Evolutionary conservation across 2,329 filamentous ascomycete species (phyloP), one percentile per base, ranked within the genome.

Genomic region (Phaeomoniella chlamydospora): DNA sequence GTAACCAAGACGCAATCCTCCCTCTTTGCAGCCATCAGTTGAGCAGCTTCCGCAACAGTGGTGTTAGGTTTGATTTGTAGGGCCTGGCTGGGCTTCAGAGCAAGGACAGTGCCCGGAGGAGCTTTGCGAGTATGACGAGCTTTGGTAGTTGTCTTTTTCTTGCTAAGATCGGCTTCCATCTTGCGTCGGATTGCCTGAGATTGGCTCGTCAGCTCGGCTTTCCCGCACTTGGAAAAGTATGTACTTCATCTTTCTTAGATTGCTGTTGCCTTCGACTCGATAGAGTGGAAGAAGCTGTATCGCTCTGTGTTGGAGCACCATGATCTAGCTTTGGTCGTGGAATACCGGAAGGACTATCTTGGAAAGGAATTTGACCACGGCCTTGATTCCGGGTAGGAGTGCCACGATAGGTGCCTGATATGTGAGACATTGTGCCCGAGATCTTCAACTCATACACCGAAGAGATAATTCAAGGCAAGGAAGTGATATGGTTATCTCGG

Each of bases 1-100:
- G 90, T 98, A 15, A 98, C 90, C 41, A 98, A 65, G 29, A 98
- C 90, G 52, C 90, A 98, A 58, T 98, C 90, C 60, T 98, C 90
- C 50, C 90, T 74, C 71, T 98, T 98, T 35, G 90, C 90, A 38
- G 90, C 90, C 90, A 98, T 98, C 53, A 98, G 68, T 67, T 98
- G 90, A 29, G 90, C 90, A 34, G 90, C 90, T 63, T 98, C 90
- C 44, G 90, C 80, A 38, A 98, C 88, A 34, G 84, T 94, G 16
- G 86, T 94, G 44, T 70, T 74, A 36, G 90, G 90, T 65, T 96
- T 96, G 64, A 98, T 96, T 66, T 98, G 90, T 13, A 98, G 77
- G 31, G 90, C 90, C 51, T 83, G 85, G 56, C 87, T 94, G 37
- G 90, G 90, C 62, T 92, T 92, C 44, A 98, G 72, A 51, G 90